These are phyloP conservation scores for Aphanomyces cochlioides DNA, from an alignment of 352 stramenopile species.

Conservation along the genomic window DNA sequence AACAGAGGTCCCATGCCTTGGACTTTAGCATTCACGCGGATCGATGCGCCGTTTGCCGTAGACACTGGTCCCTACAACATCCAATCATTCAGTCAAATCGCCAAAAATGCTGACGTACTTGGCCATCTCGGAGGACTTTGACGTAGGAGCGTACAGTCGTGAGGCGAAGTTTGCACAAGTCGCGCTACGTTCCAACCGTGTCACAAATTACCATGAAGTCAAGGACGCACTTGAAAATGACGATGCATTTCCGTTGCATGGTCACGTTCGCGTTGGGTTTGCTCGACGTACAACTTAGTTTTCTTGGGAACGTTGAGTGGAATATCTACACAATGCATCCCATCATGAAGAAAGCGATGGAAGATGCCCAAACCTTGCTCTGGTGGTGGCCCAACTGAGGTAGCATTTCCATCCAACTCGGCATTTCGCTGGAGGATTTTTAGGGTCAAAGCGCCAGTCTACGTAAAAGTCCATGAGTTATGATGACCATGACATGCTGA, in stretches of 20 bases:
- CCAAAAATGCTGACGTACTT: constrained; percentile 35
- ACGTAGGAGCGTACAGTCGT: constrained; percentile 85
- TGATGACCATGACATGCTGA: neutral
- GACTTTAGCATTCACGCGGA: constrained; percentile 78
- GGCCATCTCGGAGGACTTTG: constrained; percentile 86
- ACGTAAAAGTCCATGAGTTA: constrained; percentile 22
- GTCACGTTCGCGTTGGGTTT: constrained; percentile 88
- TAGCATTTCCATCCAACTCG: constrained; percentile 68
- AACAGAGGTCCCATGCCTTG: constrained; percentile 77
- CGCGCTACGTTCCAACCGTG: constrained; percentile 34
- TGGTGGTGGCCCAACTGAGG: constrained; percentile 64
- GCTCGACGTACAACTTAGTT: constrained; percentile 92
- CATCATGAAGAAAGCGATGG: neutral
- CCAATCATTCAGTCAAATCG: constrained; percentile 4
- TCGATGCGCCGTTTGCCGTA: constrained; percentile 60
- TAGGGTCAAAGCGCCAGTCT: constrained; percentile 71
- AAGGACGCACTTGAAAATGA: constrained; percentile 62
- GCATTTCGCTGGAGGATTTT: constrained; percentile 88
- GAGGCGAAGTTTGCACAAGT: constrained; percentile 86
- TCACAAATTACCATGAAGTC: neutral
- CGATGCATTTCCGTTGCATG: constrained; percentile 89
- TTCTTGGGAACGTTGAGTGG: constrained; percentile 91
- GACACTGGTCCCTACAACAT: constrained; percentile 54
- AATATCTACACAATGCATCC: constrained; percentile 51
- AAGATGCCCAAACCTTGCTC: constrained; percentile 51